Evolutionary conservation across 257 asterid species (phyloP), one percentile per base, ranked within the genome.

Genomic region (Fraxinus quadrangulata): DNA sequence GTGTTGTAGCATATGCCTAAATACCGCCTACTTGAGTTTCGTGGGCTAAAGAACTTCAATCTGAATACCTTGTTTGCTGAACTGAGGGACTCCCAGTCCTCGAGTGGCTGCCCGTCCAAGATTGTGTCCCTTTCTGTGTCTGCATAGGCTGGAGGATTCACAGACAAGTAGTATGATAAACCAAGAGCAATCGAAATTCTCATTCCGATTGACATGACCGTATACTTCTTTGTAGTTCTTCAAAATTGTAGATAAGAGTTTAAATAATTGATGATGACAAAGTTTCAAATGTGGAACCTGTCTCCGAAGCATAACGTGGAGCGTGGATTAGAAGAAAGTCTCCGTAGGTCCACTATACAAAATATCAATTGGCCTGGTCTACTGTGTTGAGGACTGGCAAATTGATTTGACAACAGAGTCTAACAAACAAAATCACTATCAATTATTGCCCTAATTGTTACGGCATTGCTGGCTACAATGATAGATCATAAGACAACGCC

Each of bases 1-100:
- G 0, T 6, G 49, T 28, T 31, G 75, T 68, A 70, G 51, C 82
- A 77, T 78, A 85, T 80, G 61, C 85, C 85, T 69, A 84, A 79
- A 65, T 79, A 84, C 14, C 67, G 78, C 26, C 28, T 56, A 3
- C 37, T 6, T 45, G 80, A 56, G 39, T 37, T 71, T 16, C 75
- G 61, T 14, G 70, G 77, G 70, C 84, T 76, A 51, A 81, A 81
- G 79, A 81, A 76, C 10, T 76, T 67, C 82, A 84, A 19, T 23
- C 70, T 81, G 71, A 81, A 81, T 63, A 68, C 24, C 16, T 71
- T 73, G 71, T 76, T 81, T 36, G 10, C 75, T 13, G 85, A 81
- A 33, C 4, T 42, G 24, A 79, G 75, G 68, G 16, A 54, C 47
- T 81, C 61, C 72, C 66, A 40, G 21, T 84, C 75, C 68, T 78